A percentile compares a stretch with the other conserved stretches of the same genome.
phyloP scores from a whole-genome alignment of 176 grass and related monocot species.

The Zoysia pacifica region DNA sequence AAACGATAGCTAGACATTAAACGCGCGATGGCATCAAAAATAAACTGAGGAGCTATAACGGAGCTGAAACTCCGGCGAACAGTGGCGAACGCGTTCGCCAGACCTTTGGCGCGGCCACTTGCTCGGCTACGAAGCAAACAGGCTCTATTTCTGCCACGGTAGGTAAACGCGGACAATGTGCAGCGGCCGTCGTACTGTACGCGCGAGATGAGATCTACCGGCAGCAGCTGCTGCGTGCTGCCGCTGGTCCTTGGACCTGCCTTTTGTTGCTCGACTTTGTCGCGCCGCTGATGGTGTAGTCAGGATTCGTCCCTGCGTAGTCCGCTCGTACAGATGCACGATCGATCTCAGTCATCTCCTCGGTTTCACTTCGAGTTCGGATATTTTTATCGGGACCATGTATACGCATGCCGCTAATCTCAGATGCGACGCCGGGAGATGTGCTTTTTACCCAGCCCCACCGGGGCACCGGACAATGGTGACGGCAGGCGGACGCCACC shows the following conservation, averaged over 20 bases:
- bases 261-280: background rate
- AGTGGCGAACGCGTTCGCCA: no score
- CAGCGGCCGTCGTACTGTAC: no score
- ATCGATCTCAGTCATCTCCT: no score
- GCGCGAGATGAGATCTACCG: background rate
- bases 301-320: background rate
- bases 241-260: background rate
- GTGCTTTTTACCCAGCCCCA: conserved; percentile 5
- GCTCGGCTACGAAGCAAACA: no score
- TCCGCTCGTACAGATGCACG: background rate
- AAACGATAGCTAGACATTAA: no score
- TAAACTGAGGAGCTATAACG: no score
- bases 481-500: conserved; percentile 21
- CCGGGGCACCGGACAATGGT: background rate
- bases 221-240: background rate
- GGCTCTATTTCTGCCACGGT: no score
- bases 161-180: no score
- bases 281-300: background rate
- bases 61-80: no score
- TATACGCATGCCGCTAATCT: background rate
- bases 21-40: no score
- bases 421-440: background rate
- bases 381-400: conserved; percentile 22
- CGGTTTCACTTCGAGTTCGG: background rate
- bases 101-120: no score